These are phyloP conservation scores for Kuraishia molischiana DNA, from an alignment of 805 yeast genomes.

Conservation along the genomic window DNA sequence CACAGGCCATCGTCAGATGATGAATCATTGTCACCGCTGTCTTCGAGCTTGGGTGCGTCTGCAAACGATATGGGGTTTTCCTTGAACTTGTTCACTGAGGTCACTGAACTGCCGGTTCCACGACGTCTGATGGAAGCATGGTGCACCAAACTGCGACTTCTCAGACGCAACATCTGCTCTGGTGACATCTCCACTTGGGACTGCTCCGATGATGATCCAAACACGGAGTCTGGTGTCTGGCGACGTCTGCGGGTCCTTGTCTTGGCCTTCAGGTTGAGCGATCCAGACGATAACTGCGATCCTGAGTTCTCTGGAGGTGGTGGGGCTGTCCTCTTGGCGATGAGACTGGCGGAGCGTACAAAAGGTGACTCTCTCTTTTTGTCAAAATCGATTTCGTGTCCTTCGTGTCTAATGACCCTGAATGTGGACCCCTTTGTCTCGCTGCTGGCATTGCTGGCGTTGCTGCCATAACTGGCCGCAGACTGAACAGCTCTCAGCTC, in stretches of 20 bases:
- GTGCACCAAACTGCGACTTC: neutral
- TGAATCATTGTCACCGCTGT: conserved; percentile 23
- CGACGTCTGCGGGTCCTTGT: neutral
- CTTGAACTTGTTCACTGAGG: conserved; percentile 38
- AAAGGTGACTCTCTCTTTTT: conserved; percentile 71
- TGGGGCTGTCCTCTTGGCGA: conserved; percentile 66
- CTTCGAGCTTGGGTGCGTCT: conserved; percentile 50
- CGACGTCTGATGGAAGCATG: neutral
- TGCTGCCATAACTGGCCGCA: conserved; percentile 15
- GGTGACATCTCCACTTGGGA: neutral
- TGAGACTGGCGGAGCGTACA: conserved; percentile 39
- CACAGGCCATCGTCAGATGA: conserved; percentile 49
- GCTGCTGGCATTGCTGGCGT: conserved; percentile 15
- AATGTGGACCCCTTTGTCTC: conserved; percentile 31
- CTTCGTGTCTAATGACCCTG: conserved; percentile 56
- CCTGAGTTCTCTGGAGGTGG: conserved; percentile 45
- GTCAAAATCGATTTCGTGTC: conserved; percentile 73
- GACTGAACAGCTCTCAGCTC: conserved; percentile 7
- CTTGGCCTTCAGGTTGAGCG: neutral
- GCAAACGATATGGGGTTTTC: conserved; percentile 70
- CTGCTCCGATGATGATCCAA: neutral
- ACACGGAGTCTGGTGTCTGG: too few relatives aligned
- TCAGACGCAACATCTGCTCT: neutral
- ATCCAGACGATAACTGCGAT: conserved; percentile 1
- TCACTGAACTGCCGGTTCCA: conserved; percentile 12